Evolutionary conservation across 345 rosid genomes (phyloP).

Genomic region (Camelina hispida): DNA sequence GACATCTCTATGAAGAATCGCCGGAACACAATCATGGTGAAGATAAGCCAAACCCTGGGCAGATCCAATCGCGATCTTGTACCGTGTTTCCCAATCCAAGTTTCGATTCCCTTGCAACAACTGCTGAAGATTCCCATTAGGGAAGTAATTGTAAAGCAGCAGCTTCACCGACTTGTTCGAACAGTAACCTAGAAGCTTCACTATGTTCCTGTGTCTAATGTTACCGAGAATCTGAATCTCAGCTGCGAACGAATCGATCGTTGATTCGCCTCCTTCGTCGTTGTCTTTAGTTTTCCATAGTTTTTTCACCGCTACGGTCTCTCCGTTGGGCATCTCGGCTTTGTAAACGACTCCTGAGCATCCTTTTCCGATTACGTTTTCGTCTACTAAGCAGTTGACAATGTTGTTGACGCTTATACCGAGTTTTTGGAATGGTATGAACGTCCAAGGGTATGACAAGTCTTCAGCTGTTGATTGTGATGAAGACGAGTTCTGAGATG

Average conservation of each 20-base stretch:
- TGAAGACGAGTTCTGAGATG: constrained; percentile 49
- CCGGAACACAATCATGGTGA: constrained; percentile 89
- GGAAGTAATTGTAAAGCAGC: constrained; percentile 80
- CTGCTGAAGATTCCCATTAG: constrained; percentile 86
- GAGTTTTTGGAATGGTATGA: constrained; percentile 91
- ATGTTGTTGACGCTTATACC: constrained; percentile 75
- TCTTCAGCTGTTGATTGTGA: constrained; percentile 66
- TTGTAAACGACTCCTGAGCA: constrained; percentile 90
- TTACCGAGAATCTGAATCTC: constrained; percentile 94
- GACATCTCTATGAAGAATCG: constrained; percentile 90
- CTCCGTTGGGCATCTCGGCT: constrained; percentile 87
- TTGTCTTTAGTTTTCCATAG: constrained; percentile 77
- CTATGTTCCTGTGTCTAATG: constrained; percentile 88
- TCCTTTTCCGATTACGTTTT: constrained; percentile 93
- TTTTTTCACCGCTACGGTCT: constrained; percentile 82
- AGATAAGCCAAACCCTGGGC: constrained; percentile 96
- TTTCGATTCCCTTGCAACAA: constrained; percentile 66
- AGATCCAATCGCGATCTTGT: constrained; percentile 86
- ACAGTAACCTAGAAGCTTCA: constrained; percentile 85
- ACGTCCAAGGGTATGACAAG: constrained; percentile 94
- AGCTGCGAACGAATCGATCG: constrained; percentile 79
- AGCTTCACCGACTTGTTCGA: constrained; percentile 87
- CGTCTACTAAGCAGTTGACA: constrained; percentile 72
- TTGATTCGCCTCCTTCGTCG: constrained; percentile 55
- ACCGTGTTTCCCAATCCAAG: constrained; percentile 90